These are phyloP conservation scores for Kuraishia cidri DNA, from an alignment of 805 yeast genomes.

Conservation along the genomic window DNA sequence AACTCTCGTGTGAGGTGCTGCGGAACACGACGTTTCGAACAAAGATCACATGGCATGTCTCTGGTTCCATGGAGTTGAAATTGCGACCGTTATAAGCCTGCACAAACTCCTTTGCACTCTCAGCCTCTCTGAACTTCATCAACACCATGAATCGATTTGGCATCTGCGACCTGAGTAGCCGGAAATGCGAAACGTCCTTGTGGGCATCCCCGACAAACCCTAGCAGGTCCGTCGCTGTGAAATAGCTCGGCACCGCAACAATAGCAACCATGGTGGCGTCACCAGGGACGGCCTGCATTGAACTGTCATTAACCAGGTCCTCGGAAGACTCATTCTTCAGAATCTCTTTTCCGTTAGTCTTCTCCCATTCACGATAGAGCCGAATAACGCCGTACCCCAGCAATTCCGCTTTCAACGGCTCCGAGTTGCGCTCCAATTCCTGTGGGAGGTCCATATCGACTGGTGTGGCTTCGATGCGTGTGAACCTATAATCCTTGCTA, in stretches of 20 bases:
- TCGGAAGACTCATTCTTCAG: neutral
- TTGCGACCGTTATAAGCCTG: constrained; percentile 58
- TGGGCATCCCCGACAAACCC: constrained; percentile 70
- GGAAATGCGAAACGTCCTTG: constrained; percentile 54
- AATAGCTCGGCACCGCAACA: constrained; percentile 80
- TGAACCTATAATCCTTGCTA: constrained; percentile 20
- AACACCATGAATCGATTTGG: constrained; percentile 70
- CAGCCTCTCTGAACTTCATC: constrained; percentile 56
- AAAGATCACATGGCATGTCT: constrained; percentile 67
- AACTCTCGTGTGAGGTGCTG: too few species aligned
- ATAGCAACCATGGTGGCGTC: constrained; percentile 69
- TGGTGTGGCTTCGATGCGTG: constrained; percentile 20
- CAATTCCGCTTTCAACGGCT: constrained; percentile 51
- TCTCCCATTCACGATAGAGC: constrained; percentile 46
- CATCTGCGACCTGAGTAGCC: constrained; percentile 58
- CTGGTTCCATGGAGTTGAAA: constrained; percentile 86
- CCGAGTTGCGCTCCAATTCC: constrained; percentile 8
- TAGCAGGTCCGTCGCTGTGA: constrained; percentile 74
- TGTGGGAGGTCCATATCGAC: constrained; percentile 14
- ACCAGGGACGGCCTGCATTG: constrained; percentile 21
- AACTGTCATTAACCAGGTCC: constrained; percentile 10
- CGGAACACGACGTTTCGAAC: constrained; percentile 54
- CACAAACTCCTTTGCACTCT: constrained; percentile 56
- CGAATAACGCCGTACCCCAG: constrained; percentile 71
- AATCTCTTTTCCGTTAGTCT: neutral